Conservation (phyloP, 148 eudicot species). For the Chenopodium album region DNA sequence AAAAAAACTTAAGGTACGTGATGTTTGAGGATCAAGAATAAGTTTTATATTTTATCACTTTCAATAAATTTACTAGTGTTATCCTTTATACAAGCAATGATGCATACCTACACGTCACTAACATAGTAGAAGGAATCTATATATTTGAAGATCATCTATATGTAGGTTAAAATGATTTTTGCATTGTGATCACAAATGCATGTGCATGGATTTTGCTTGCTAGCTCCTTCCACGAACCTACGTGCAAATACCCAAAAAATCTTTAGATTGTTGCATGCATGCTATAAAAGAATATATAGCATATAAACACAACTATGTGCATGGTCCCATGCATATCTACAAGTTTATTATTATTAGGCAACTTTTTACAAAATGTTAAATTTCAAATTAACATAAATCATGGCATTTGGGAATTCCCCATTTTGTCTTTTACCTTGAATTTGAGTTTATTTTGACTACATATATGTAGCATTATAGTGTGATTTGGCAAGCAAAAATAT, state of each 20-base stretch:
- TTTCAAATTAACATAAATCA: neutral
- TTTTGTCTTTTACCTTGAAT: neutral
- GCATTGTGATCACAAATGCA: neutral
- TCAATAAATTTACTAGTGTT: neutral
- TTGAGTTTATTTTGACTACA: neutral
- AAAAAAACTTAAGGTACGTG: too few relatives aligned
- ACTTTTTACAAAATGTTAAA: neutral
- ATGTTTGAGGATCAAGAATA: too few relatives aligned
- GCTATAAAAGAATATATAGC: neutral
- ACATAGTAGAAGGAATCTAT: conserved; percentile 12
- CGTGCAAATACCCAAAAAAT: conserved; percentile 11
- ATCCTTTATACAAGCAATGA: neutral
- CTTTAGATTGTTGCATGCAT: conserved; percentile 7
- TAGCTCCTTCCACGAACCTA: conserved; percentile 20
- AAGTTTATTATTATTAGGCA: neutral
- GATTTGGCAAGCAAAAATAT: neutral
- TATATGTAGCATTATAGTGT: neutral
- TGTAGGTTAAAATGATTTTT: neutral
- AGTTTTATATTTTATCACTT: too few relatives aligned
- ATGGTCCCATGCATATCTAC: neutral
- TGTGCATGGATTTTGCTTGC: conserved; percentile 16
- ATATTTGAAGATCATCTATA: neutral
- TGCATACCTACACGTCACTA: neutral
- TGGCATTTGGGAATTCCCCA: neutral
- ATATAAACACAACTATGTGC: neutral